Percentiles rank a stretch among this genome's conserved stretches.
These are phyloP conservation scores for Pseudogymnoascus sp. DNA, from an alignment of 2,329 filamentous ascomycete genomes.

Conservation along the genomic window DNA sequence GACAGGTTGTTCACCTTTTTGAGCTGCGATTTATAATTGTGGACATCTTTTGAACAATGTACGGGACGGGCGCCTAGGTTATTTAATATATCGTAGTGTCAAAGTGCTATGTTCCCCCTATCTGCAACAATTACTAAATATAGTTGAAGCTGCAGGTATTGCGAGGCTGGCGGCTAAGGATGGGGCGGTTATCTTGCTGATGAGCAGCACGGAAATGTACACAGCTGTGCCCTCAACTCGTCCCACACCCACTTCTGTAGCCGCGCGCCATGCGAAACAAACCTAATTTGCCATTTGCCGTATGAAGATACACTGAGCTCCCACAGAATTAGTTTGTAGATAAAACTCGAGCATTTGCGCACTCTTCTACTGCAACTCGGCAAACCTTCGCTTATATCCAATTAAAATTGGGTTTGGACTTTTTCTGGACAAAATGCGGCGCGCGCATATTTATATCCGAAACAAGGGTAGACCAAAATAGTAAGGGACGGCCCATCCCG, in stretches of 20 bases:
- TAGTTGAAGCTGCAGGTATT: background rate
- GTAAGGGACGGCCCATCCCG: background rate
- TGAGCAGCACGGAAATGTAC: background rate
- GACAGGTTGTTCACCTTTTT: background rate
- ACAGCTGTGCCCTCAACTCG: background rate
- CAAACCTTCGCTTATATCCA: background rate
- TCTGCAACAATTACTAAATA: background rate
- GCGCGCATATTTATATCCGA: background rate
- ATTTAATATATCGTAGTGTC: background rate
- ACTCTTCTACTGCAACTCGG: background rate
- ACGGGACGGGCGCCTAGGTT: background rate
- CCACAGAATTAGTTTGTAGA: background rate
- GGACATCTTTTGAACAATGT: background rate
- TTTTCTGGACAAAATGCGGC: background rate
- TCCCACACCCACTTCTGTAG: background rate
- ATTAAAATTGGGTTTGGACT: background rate
- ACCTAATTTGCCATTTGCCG: background rate
- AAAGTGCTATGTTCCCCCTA: background rate
- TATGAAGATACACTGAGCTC: background rate
- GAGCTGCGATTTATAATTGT: background rate
- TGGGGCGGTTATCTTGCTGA: background rate
- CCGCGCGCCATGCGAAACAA: background rate
- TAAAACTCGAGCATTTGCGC: background rate
- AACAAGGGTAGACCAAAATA: background rate
- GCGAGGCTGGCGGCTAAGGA: background rate